Evolutionary conservation across 2,329 filamentous ascomycete genomes (phyloP).

Genomic region (Hymenoscyphus linearis): DNA sequence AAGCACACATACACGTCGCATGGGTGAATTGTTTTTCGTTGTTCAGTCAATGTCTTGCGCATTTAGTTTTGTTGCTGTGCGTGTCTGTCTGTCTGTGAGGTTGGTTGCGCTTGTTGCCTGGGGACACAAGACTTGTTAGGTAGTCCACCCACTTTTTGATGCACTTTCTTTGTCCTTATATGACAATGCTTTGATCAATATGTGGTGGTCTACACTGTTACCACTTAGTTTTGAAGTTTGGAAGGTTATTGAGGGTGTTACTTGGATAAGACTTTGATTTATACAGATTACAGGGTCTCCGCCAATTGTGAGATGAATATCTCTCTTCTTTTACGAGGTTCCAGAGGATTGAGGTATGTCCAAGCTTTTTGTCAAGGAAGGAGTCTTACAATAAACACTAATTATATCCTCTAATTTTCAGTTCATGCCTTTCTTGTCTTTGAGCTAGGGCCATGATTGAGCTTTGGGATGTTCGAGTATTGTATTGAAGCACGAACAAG

Average conservation of each 20-base stretch:
- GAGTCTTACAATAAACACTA: not conserved
- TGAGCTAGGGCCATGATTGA: not conserved
- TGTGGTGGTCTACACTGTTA: not conserved
- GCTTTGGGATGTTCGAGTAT: not conserved
- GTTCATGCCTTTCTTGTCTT: not conserved
- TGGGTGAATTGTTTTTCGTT: too few species aligned
- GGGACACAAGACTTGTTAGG: too few species aligned
- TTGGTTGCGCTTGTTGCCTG: too few species aligned
- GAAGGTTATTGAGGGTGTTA: not conserved
- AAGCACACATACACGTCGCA: too few species aligned
- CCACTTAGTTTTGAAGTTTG: not conserved
- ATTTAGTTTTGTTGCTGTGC: too few species aligned
- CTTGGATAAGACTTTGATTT: not conserved
- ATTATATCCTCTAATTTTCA: not conserved
- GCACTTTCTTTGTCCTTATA: too few species aligned
- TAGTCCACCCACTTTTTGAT: too few species aligned
- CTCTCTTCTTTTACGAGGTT: not conserved
- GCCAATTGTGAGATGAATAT: not conserved
- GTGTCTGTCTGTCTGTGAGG: too few species aligned
- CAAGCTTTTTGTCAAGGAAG: not conserved
- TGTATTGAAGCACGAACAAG: too few species aligned
- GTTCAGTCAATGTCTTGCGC: too few species aligned
- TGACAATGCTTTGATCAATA: too few species aligned
- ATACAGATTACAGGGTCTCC: not conserved
- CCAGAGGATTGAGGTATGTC: not conserved